phyloP scores from a whole-genome alignment of 1,139 yeast species.

The Diutina ranongensis region DNA sequence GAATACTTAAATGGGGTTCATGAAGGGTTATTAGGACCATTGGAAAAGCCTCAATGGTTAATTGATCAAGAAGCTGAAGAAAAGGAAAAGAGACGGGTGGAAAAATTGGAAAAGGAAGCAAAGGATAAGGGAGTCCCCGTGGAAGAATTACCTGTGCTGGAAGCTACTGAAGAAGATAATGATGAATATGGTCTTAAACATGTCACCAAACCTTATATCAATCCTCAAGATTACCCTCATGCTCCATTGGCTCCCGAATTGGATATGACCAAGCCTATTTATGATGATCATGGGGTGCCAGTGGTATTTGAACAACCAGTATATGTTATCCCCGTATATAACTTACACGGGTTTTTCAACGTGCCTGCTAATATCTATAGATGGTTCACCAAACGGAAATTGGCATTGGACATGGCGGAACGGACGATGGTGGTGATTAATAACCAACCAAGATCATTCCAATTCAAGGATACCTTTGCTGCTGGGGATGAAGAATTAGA shows the following conservation, averaged over 20 bases:
- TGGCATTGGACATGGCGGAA: slow-evolving; percentile 62
- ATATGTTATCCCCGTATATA: slow-evolving; percentile 61
- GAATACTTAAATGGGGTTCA: slow-evolving; percentile 86
- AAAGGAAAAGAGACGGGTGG: slow-evolving; percentile 9
- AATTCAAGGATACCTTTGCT: slow-evolving; percentile 38
- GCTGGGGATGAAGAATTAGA: slow-evolving; percentile 68
- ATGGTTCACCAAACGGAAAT: slow-evolving; percentile 59
- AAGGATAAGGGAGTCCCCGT: slow-evolving; percentile 9
- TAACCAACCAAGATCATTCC: slow-evolving; percentile 45
- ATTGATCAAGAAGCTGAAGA: slow-evolving; percentile 19
- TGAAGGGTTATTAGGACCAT: slow-evolving; percentile 90
- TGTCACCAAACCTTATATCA: slow-evolving; percentile 53
- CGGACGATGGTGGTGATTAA: slow-evolving; percentile 51
- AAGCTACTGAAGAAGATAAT: slow-evolving; percentile 10
- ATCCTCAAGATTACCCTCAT: slow-evolving; percentile 40
- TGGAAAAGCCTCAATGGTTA: slow-evolving; percentile 43
- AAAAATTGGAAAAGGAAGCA: slow-evolving; percentile 9
- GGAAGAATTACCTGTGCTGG: not conserved
- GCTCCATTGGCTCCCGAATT: slow-evolving; percentile 56
- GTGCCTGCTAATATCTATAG: slow-evolving; percentile 70
- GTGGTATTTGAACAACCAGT: slow-evolving; percentile 66
- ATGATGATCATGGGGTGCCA: slow-evolving; percentile 34
- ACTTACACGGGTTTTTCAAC: slow-evolving; percentile 64
- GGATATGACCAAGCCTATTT: slow-evolving; percentile 16
- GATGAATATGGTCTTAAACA: slow-evolving; percentile 26